Evolutionary conservation across 345 rosid species (phyloP).

Genomic region (Rhizophora apiculata): DNA sequence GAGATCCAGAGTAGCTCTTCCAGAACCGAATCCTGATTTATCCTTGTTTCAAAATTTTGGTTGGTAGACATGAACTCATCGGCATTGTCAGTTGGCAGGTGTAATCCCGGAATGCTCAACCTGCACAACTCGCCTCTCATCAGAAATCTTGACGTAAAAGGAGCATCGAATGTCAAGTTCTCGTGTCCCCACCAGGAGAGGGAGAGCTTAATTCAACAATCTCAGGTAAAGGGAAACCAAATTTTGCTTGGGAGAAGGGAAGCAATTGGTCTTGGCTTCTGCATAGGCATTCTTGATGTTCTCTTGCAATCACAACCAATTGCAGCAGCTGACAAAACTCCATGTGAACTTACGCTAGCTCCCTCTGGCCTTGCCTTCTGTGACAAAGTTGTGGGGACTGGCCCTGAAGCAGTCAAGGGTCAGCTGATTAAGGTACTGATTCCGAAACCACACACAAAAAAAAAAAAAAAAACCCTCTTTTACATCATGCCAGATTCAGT

Average conservation of each 20-base stretch:
- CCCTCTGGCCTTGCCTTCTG: slow-evolving; percentile 90
- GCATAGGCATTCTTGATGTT: slow-evolving; percentile 34
- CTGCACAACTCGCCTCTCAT: slow-evolving; percentile 11
- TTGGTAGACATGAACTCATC: slow-evolving; percentile 46
- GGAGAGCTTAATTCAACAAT: slow-evolving; percentile 10
- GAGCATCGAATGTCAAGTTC: slow-evolving; percentile 17
- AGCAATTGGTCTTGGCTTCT: slow-evolving; percentile 43
- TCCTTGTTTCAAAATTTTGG: slow-evolving; percentile 12
- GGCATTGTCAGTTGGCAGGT: slow-evolving; percentile 41
- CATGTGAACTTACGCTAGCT: slow-evolving; percentile 65
- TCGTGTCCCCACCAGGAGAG: slow-evolving; percentile 17
- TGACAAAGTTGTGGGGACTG: slow-evolving; percentile 70
- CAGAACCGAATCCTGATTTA: not conserved
- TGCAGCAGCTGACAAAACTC: slow-evolving; percentile 40
- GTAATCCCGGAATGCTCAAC: slow-evolving; percentile 26
- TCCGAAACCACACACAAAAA: no score
- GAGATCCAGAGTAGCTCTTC: not conserved
- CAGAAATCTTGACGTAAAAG: slow-evolving; percentile 13
- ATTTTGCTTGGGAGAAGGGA: slow-evolving; percentile 54
- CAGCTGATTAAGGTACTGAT: slow-evolving; percentile 70
- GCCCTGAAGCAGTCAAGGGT: slow-evolving; percentile 75
- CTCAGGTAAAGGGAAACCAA: slow-evolving; percentile 17
- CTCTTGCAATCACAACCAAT: slow-evolving; percentile 20
- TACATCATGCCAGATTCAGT: no score
- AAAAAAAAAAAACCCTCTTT: no score